These are phyloP conservation scores for Phytophthora aleatoria DNA, from an alignment of 352 stramenopile species.

Conservation along the genomic window DNA sequence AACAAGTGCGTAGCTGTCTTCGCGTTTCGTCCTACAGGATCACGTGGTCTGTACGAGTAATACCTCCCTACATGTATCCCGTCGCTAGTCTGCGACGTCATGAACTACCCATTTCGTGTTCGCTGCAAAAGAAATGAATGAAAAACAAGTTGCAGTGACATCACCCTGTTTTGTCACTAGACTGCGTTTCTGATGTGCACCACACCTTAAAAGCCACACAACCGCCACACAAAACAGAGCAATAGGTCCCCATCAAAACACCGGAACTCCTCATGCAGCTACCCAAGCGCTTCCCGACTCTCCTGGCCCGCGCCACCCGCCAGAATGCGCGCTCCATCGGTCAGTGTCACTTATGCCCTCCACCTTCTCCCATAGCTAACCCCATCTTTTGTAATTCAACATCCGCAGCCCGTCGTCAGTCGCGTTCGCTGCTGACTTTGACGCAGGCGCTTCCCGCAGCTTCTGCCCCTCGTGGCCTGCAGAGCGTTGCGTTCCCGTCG, in stretches of 20 bases:
- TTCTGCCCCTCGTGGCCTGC: slow-evolving; percentile 9
- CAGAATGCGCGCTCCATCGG: slow-evolving; percentile 19
- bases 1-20: slow-evolving; percentile 20
- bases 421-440: slow-evolving; percentile 12
- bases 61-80: slow-evolving; percentile 14
- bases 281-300: slow-evolving; percentile 28
- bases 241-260: slow-evolving; percentile 8
- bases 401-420: slow-evolving; percentile 1
- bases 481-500: slow-evolving; percentile 14
- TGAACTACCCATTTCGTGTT: slow-evolving; percentile 10
- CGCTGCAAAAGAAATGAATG: slow-evolving; percentile 7
- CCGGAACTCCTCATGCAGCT: slow-evolving; percentile 19
- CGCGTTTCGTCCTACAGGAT: slow-evolving; percentile 20
- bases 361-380: background rate
- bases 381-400: background rate
- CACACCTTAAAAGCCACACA: slow-evolving; percentile 13
- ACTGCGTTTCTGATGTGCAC: slow-evolving; percentile 6
- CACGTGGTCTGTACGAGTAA: slow-evolving; percentile 16
- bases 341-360: background rate
- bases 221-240: slow-evolving; percentile 20
- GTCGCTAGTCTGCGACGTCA: slow-evolving; percentile 15
- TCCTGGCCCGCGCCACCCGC: slow-evolving; percentile 25
- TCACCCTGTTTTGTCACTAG: background rate
- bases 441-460: slow-evolving; percentile 6
- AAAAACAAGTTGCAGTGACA: background rate